Conservation (phyloP, 345 rosid genomes). For the Lumnitzera littorea region DNA sequence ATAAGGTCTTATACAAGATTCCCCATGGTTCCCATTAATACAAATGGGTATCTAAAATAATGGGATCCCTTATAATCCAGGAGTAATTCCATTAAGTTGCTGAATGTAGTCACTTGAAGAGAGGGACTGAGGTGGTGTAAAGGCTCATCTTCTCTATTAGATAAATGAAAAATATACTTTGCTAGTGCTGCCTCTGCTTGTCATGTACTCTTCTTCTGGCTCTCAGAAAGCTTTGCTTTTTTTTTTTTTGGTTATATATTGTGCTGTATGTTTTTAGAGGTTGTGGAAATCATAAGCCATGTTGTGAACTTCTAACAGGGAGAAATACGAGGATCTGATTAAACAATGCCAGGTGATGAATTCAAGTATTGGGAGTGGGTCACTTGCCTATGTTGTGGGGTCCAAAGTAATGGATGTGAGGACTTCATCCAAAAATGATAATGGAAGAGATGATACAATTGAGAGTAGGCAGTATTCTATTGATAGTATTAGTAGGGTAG, state of each 20-base stretch:
- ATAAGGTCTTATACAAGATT: too few species aligned
- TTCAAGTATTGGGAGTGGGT: constrained; percentile 87
- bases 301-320: constrained; percentile 38
- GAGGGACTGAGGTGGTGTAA: too few species aligned
- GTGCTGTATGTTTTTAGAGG: constrained; percentile 1
- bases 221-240: not conserved
- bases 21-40: too few species aligned
- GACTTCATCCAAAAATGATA: constrained; percentile 63
- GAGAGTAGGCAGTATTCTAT: constrained; percentile 32
- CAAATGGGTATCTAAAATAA: too few species aligned
- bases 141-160: too few species aligned
- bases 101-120: too few species aligned
- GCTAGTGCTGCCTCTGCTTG: not conserved
- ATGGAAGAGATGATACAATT: constrained; percentile 31
- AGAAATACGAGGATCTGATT: constrained; percentile 56
- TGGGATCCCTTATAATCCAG: too few species aligned
- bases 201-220: not conserved
- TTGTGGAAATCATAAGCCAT: constrained; percentile 2
- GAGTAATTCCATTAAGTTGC: too few species aligned
- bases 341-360: constrained; percentile 81
- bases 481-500: constrained; percentile 33
- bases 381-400: constrained; percentile 84
- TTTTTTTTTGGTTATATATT: not conserved
- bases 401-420: constrained; percentile 95
- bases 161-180: not conserved